Base-by-base conservation (phyloP, 352 stramenopile genomes). In the Pythium aristosporum region DNA sequence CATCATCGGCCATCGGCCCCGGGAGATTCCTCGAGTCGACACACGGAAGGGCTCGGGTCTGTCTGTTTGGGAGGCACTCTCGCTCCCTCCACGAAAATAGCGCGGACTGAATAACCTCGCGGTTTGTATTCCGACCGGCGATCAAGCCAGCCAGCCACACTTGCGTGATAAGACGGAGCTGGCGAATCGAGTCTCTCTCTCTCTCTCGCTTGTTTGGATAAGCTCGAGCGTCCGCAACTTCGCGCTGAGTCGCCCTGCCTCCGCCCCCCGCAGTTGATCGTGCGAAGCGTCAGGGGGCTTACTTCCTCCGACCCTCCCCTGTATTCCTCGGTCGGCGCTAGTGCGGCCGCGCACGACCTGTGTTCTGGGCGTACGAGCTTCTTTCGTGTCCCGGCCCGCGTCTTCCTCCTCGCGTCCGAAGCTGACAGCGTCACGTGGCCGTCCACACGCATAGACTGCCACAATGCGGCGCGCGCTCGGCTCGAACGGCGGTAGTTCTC, bases 381-480 rank as follows among this genome's bases (percentile, higher is more conserved):
- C 23, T 23, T 32, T 23, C 5, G 36, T 53, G 5, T 37, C 21
- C 39, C n/a, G n/a, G n/a, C 32, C n/a, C 44, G 4, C 44, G 7
- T 10, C 18, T 50, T n/a, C 44, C 10, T 13, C 34, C 44, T 16
- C 18, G 3, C 6, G 44, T 50, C 44, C 44, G n/a, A 1, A 13
- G 5, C 6, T 5, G 7, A 50, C 6, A 50, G 4, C 11, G 37
- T n/a, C 3, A 6, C 37, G 10, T n/a, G n/a, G 44, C 10, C 15
- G n/a, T 47, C 15, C 41, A 15, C 41, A 34, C 4, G 18, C 47
- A 30, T 42, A 28, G 21, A 28, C 48, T n/a, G 34, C 58, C 2
- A 5, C n/a, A 18, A 66, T 66, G 60, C 60, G 60, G 9, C 60
- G 60, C 18, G 60, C 60, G 16, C 50, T 66, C 41, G 60, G 56